Base-by-base conservation (phyloP, 192 early-diverging fungal species). In the Dissophora ornata region DNA sequence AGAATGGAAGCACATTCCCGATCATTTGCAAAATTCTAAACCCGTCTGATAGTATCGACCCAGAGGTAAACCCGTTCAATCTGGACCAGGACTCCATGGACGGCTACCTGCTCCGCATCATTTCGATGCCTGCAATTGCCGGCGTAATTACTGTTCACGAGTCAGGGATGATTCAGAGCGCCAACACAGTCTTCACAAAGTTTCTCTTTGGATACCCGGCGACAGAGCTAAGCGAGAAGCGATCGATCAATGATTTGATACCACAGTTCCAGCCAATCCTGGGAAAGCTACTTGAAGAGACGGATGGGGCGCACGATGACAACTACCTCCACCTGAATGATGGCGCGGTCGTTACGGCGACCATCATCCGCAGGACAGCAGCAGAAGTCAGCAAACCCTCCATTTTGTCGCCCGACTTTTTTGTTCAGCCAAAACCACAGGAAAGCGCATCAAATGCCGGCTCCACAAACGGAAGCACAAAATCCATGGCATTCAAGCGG, bases 41-140 rank as follows among this genome's bases (percentile, higher is more conserved):
- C 21, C 63, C 61, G 16, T 71, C 77, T 25, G 53, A 69, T 38
- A 65, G 67, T 1, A 59, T 53, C 36, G 59, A 65, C 40, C 40
- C 50, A 0, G 36, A 59, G 46, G 64, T 63, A 16, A 75, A 75
- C 45, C 71, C 71, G 3, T 75, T 75, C 25, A 67, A 62, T 47
- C 29, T 46, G 24, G 61, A 57, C 19, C 53, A 71, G 21, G 38
- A 63, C 7, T 36, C 45, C 18, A 57, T 69, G 57, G 53, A 55
- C 21, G 54, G 71, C 12, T 83, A 79, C 62, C 29, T 71, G 4
- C 28, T 90, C 21, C 79, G 86, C 41, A 80, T 90, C 36, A 87
- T 86, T 13, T 87, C 87, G 1, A 85, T 90, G 51, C 84, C 88
- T 1, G 84, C 85, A 9, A 90, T 90, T 42, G 82, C 88, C 11